Percentiles rank a stretch among this genome's conserved stretches.
Conservation (phyloP, 306 rosid species). For the Oxytropis ochrocephala region DNA sequence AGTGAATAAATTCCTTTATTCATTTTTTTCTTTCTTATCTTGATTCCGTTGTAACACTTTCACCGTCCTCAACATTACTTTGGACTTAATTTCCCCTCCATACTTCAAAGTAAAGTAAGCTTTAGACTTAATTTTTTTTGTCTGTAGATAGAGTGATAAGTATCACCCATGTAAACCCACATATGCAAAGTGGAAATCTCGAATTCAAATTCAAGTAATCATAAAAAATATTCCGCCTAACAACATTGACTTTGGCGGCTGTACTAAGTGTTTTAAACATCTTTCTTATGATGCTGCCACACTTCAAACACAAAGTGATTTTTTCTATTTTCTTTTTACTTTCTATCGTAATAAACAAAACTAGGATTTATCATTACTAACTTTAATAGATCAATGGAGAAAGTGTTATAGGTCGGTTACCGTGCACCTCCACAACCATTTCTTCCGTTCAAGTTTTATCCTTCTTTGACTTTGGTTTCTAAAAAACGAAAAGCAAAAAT, state of each 20-base stretch:
- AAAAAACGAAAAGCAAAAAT: neutral
- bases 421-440: conserved; percentile 22
- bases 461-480: neutral
- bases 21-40: neutral
- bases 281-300: too few relatives aligned
- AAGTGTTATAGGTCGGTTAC: conserved; percentile 27
- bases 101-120: conserved; percentile 7
- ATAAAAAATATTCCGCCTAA: too few relatives aligned
- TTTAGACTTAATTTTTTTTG: neutral
- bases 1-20: conserved; percentile 14
- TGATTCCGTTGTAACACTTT: neutral
- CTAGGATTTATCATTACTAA: neutral
- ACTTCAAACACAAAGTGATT: too few relatives aligned
- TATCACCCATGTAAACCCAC: too few relatives aligned
- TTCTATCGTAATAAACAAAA: neutral
- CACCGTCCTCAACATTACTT: conserved; percentile 15
- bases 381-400: conserved; percentile 19
- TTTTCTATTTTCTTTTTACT: neutral
- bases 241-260: too few relatives aligned
- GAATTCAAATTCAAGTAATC: too few relatives aligned
- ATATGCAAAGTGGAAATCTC: too few relatives aligned
- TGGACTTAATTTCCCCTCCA: conserved; percentile 9
- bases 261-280: too few relatives aligned
- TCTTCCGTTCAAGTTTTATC: conserved; percentile 25
- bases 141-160: too few relatives aligned